phyloP scores from a whole-genome alignment of 352 stramenopile species.

The Phytophthora tubulina region DNA sequence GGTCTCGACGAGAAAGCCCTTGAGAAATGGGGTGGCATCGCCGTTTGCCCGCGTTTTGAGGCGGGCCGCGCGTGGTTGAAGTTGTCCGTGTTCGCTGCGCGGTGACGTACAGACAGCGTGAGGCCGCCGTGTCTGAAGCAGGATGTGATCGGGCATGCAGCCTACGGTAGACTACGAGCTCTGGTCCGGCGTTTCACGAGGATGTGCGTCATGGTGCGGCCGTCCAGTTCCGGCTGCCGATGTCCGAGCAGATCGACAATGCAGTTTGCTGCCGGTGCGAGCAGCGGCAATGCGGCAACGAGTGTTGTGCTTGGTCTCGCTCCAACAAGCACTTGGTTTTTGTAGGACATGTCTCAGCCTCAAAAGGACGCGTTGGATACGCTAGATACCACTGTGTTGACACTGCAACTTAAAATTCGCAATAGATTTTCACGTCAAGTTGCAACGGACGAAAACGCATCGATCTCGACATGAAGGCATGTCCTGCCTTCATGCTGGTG shows the following conservation, averaged over 20 bases:
- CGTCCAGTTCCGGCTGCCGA: neutral
- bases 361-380: constrained; percentile 35
- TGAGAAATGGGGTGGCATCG: too few relatives aligned
- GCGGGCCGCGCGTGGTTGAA: constrained; percentile 23
- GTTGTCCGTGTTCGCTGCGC: constrained; percentile 5
- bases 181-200: constrained; percentile 21
- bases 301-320: constrained; percentile 12
- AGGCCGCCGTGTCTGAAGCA: neutral
- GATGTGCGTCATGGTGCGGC: constrained; percentile 1
- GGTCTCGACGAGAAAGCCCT: neutral
- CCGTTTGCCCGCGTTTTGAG: neutral
- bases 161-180: neutral
- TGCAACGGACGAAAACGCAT: neutral
- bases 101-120: constrained; percentile 18
- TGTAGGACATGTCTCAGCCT: constrained; percentile 37
- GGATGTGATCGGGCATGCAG: constrained; percentile 20
- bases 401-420: constrained; percentile 33
- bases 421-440: constrained; percentile 18
- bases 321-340: constrained; percentile 10
- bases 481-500: too few relatives aligned
- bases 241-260: neutral
- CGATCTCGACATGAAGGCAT: neutral
- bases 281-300: too few relatives aligned
- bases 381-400: constrained; percentile 29
- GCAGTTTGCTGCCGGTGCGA: too few relatives aligned